A percentile compares a stretch with the other conserved stretches of the same genome.
Evolutionary conservation across 169 alveolate species (phyloP).

Genomic region (Eimeria praecox): DNA sequence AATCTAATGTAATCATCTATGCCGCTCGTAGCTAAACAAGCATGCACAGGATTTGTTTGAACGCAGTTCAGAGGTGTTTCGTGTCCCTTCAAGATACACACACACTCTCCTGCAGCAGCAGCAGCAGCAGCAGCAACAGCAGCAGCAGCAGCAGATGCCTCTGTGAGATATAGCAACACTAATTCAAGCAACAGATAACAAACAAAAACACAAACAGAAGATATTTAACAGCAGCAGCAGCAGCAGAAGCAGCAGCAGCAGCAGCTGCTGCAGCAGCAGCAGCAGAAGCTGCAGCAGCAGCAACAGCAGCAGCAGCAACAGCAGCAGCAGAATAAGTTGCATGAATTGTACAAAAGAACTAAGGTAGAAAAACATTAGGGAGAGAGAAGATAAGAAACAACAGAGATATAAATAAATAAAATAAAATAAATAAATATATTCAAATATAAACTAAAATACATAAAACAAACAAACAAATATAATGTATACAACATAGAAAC

Average conservation of each 20-base stretch:
- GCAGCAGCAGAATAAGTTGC: conserved; percentile 8
- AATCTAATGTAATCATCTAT: conserved; percentile 1
- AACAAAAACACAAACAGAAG: not conserved
- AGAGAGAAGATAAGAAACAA: not conserved
- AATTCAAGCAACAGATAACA: not conserved
- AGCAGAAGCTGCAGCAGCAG: not conserved
- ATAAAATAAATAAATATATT: not conserved
- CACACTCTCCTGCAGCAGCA: conserved; percentile 54
- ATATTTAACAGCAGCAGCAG: not conserved
- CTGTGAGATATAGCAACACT: not conserved
- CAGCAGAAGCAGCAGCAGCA: not conserved
- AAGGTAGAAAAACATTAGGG: too few relatives aligned
- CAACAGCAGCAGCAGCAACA: not conserved
- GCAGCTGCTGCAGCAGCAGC: not conserved
- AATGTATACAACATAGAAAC: too few relatives aligned
- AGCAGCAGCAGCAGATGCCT: not conserved
- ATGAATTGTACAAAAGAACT: too few relatives aligned
- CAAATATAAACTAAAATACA: not conserved
- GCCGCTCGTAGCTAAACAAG: conserved; percentile 33
- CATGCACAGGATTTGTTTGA: not conserved
- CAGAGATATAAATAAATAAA: not conserved
- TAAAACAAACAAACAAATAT: too few relatives aligned
- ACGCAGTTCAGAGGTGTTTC: conserved; percentile 15
- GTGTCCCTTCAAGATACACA: not conserved
- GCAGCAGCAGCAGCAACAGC: conserved; percentile 33